phyloP scores from a whole-genome alignment of 2,329 filamentous ascomycete species.

The Penicillium sp. region DNA sequence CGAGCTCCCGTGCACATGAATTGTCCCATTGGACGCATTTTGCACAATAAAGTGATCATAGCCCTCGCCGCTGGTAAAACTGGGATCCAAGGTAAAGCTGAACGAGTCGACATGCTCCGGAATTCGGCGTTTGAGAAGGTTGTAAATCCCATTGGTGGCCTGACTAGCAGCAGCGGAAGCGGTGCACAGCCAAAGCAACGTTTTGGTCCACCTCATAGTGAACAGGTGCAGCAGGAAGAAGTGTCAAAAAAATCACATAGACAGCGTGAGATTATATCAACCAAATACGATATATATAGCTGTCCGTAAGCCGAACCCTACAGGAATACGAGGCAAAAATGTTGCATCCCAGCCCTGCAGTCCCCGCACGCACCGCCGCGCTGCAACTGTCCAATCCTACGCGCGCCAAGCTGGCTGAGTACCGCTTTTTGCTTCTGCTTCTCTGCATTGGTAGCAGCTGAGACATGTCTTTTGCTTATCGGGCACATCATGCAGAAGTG shows the following conservation, averaged over 20 bases:
- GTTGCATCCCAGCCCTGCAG: constrained; percentile 10
- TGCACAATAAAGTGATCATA: constrained; percentile 26
- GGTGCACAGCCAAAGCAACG: constrained; percentile 10
- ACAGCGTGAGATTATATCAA: not conserved
- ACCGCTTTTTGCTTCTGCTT: not conserved
- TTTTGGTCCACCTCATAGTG: constrained; percentile 12
- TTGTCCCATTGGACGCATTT: constrained; percentile 23
- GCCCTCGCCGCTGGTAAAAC: constrained; percentile 1
- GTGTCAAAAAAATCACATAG: not conserved
- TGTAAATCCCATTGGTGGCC: constrained; percentile 24
- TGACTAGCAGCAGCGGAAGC: constrained; percentile 5
- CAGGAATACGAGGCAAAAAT: not conserved
- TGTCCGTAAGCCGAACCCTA: not conserved
- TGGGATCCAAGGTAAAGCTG: constrained; percentile 18
- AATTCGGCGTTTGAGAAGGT: constrained; percentile 25
- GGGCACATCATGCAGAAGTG: not conserved
- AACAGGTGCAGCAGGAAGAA: not conserved
- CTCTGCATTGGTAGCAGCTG: not conserved
- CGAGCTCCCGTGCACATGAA: constrained; percentile 35
- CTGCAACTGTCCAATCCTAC: constrained; percentile 15
- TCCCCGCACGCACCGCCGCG: constrained; percentile 12
- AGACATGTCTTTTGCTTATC: not conserved
- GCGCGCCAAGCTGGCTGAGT: constrained; percentile 9
- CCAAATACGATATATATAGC: not conserved
- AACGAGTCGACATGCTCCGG: constrained; percentile 24